Evolutionary conservation across 2,329 filamentous ascomycete species (phyloP).

Genomic region (Grosmannia penicillata): DNA sequence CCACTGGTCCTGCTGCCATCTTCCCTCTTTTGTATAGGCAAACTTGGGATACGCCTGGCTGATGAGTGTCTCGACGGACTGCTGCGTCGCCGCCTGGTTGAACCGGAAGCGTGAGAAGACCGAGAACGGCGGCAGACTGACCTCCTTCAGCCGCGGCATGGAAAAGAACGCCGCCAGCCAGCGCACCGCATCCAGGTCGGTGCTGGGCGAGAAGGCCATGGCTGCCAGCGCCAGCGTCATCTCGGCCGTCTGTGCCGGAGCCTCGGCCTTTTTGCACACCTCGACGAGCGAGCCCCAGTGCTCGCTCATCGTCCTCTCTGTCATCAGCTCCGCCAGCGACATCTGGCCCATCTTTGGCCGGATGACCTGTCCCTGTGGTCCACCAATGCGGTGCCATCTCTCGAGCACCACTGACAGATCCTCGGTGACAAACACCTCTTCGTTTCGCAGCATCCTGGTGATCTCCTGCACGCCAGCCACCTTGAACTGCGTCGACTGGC

Average conservation of each 20-base stretch:
- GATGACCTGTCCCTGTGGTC: background rate
- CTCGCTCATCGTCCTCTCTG: background rate
- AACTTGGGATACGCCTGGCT: background rate
- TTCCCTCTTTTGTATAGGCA: background rate
- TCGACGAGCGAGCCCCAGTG: slow-evolving; percentile 15
- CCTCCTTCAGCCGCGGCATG: slow-evolving; percentile 21
- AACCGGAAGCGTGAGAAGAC: slow-evolving; percentile 1
- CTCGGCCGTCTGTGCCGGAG: background rate
- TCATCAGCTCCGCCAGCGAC: slow-evolving; percentile 1
- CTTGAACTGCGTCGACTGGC: background rate
- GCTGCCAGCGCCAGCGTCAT: slow-evolving; percentile 14
- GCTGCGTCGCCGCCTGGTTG: slow-evolving; percentile 1
- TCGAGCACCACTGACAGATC: background rate
- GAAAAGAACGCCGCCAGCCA: slow-evolving; percentile 29
- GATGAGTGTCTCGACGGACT: background rate
- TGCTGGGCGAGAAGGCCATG: slow-evolving; percentile 13
- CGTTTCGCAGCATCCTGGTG: background rate
- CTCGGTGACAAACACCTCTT: background rate
- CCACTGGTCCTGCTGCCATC: background rate
- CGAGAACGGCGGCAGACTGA: slow-evolving; percentile 15
- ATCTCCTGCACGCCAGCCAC: background rate
- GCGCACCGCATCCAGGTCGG: slow-evolving; percentile 13
- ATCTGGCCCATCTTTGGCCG: background rate
- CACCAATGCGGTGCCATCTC: slow-evolving; percentile 3
- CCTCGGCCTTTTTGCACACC: slow-evolving; percentile 2